Conservation (phyloP, 306 rosid genomes). For the Ormosia semicastrata region DNA sequence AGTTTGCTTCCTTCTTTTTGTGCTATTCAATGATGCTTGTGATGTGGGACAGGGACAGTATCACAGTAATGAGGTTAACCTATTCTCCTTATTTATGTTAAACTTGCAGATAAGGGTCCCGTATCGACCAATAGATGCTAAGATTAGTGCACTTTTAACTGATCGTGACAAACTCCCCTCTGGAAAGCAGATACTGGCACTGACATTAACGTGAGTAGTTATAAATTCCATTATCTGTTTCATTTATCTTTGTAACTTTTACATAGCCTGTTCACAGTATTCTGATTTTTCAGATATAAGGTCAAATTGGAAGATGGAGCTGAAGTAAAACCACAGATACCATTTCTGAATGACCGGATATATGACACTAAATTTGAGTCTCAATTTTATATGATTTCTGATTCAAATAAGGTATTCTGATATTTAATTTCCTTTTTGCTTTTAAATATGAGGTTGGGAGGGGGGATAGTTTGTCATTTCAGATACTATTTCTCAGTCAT, state of each 20-base stretch:
- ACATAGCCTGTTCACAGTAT: constrained; percentile 18
- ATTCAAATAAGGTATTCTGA: constrained; percentile 72
- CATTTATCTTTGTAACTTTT: constrained; percentile 19
- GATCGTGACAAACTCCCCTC: constrained; percentile 92
- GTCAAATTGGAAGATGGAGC: constrained; percentile 94
- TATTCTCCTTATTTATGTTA: constrained; percentile 15
- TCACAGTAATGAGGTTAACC: background rate
- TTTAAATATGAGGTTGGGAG: constrained; percentile 11
- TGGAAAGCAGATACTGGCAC: constrained; percentile 84
- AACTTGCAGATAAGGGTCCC: constrained; percentile 74
- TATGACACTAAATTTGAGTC: constrained; percentile 93
- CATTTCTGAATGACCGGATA: constrained; percentile 77
- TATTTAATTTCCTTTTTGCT: constrained; percentile 22
- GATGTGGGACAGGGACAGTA: background rate
- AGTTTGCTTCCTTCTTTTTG: constrained; percentile 4
- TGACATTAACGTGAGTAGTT: constrained; percentile 76
- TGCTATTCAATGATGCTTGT: constrained; percentile 30
- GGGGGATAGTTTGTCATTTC: constrained; percentile 6
- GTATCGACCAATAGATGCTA: constrained; percentile 77
- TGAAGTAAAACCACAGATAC: constrained; percentile 82
- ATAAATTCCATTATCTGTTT: constrained; percentile 25
- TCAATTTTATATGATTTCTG: constrained; percentile 92
- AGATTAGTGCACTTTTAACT: constrained; percentile 67
- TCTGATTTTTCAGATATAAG: constrained; percentile 72
- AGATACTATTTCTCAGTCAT: constrained; percentile 19